Evolutionary conservation across 768 basidiomycete species (phyloP), one percentile per base, ranked within the genome.

Genomic region (Lanmaoa rubissima): DNA sequence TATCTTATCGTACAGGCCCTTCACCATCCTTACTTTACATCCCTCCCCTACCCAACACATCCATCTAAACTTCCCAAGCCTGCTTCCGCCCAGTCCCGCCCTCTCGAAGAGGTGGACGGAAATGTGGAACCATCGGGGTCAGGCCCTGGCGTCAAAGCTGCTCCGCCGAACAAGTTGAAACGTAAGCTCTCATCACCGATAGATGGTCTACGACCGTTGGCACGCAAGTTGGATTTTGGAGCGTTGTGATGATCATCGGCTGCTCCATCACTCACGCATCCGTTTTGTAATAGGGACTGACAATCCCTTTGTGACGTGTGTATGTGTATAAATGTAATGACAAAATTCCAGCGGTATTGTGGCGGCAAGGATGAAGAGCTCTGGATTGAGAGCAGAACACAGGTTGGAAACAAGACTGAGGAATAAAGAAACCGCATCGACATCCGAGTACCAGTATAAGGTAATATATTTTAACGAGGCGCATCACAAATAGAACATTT

Each of bases 51-150:
- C 62, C 94, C 97, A 0, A 88, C 94, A 0, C 88, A 91, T 60
- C 94, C 94, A 0, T 87, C 86, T 9, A 89, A 92, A 65, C 81
- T 99, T 1, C 97, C 97, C 0, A 92, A 95, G 82, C 74, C 84
- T 54, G 60, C 64, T 45, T 72, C 74, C 13, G 75, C 71, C 41
- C 77, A 77, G 46, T 73, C 78, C 0, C 78, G 85, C 31, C 84
- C 90, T 5, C 79, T 88, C 4, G 90, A 90, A 64, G 90, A 93
- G 63, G 78, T 90, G 12, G 88, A 93, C 53, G 88, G 84, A 48
- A 91, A 90, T 55, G 82, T 85, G 19, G 82, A 86, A 13, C 73
- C 77, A 47, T 73, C 75, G 28, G 67, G 75, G 0, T 68, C 79
- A 1, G 84, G 81, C 2, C 79, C 81, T 5, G 81, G 75, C 11